Base-by-base conservation (phyloP, 495 filamentous ascomycete genomes). In the Penicillium daleae region DNA sequence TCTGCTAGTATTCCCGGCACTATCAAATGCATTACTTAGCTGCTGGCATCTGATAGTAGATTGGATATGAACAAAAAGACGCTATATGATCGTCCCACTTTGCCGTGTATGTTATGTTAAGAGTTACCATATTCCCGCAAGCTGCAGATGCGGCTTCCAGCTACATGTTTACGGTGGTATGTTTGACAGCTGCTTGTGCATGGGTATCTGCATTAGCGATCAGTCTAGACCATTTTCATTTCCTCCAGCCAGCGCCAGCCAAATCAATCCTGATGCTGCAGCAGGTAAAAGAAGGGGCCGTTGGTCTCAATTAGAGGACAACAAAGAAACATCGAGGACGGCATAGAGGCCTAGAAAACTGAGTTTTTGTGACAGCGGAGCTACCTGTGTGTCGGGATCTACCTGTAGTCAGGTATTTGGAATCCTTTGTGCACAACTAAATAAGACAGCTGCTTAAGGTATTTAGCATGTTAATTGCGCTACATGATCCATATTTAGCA, bases 351-450 rank as follows among this genome's bases (percentile, higher is more conserved):
- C 56, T 4, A 22, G n/a, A 12, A 51, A 63, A 62, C 40, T 60
- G 39, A 62, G 61, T 66, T 69, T 61, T 17, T 37, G 40, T 64
- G 56, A 65, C 61, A 68, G 55, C 53, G 57, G 63, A 60, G 52
- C 42, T 64, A 56, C 62, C 46, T 62, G 58, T 44, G 40, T 54
- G 46, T 55, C 39, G 32, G 37, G 33, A 56, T 31, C 35, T 35
- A n/a, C n/a, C n/a, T n/a, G n/a, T n/a, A 22, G 37, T 27, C 33
- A 22, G 31, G 19, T 6, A 53, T 61, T 29, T 27, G 9, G 21
- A 56, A 27, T 31, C 17, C 6, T 21, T 29, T 13, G 51, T 13
- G 35, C 17, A 31, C 4, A 17, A 46, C 42, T 22, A 22, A 9
- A 2, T n/a, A 19, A 15, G 26, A 52, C 26, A 52, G 49, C 13